Evolutionary conservation across 257 asterid species (phyloP).

Genomic region (Solanum virginianum): DNA sequence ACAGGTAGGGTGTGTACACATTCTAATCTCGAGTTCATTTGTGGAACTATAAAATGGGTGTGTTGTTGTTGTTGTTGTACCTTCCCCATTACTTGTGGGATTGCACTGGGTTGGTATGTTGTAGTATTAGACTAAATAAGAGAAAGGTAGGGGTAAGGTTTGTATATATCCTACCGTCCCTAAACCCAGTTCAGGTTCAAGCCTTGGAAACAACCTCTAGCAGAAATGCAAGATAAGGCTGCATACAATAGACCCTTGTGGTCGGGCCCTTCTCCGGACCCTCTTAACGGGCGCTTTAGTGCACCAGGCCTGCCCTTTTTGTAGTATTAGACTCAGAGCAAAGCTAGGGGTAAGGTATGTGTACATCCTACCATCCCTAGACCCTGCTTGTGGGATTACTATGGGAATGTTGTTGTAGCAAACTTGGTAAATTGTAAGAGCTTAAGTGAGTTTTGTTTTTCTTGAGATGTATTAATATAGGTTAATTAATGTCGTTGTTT

Average conservation of each 20-base stretch:
- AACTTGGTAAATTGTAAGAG: not conserved
- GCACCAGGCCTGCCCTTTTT: not conserved
- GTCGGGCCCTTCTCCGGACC: too few relatives aligned
- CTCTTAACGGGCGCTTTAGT: too few relatives aligned
- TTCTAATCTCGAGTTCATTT: not conserved
- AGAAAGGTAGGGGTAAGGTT: not conserved
- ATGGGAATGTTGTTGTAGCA: not conserved
- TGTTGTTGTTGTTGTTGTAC: too few relatives aligned
- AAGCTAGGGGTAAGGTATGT: not conserved
- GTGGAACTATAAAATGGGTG: not conserved
- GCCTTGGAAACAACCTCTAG: too few relatives aligned
- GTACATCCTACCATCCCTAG: not conserved
- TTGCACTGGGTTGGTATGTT: not conserved
- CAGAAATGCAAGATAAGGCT: too few relatives aligned
- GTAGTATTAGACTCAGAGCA: not conserved
- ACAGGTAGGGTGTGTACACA: not conserved
- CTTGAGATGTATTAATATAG: not conserved
- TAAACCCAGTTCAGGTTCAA: too few relatives aligned
- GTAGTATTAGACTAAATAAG: not conserved
- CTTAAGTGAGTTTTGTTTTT: not conserved
- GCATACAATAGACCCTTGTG: too few relatives aligned
- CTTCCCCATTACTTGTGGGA: not conserved
- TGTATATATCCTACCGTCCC: not conserved
- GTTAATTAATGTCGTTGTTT: not conserved
- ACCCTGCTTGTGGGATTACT: not conserved